Conservation (phyloP, 2,329 filamentous ascomycete species). For the Onygenales sp. region DNA sequence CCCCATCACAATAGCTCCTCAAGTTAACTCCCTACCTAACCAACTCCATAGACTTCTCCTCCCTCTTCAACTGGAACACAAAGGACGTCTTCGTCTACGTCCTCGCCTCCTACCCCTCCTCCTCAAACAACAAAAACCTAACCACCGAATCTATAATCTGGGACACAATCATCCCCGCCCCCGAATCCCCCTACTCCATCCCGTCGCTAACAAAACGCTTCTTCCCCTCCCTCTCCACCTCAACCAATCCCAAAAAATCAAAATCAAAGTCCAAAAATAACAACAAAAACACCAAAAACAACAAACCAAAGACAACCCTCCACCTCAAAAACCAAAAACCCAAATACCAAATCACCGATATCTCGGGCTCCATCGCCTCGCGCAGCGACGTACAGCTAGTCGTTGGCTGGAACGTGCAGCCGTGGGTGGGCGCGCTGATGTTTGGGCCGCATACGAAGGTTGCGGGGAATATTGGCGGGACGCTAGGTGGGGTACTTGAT, state of each 20-base stretch:
- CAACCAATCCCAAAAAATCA: conserved; percentile 4
- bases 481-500: conserved; percentile 15
- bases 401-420: conserved; percentile 93
- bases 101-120: conserved; percentile 58
- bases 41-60: conserved; percentile 57
- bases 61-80: conserved; percentile 98
- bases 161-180: conserved; percentile 73
- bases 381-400: conserved; percentile 65
- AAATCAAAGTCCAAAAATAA: conserved; percentile 12
- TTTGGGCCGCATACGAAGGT: conserved; percentile 55
- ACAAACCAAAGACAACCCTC: not conserved
- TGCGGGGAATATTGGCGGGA: conserved; percentile 11
- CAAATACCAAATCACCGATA: conserved; percentile 96
- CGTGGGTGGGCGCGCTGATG: conserved; percentile 81
- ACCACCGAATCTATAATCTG: conserved; percentile 26
- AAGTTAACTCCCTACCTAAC: not conserved
- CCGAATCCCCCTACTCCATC: conserved; percentile 33
- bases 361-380: conserved; percentile 66
- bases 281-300: conserved; percentile 10
- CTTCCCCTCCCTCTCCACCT: conserved; percentile 23
- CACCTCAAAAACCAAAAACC: conserved; percentile 59
- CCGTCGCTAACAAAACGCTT: conserved; percentile 27
- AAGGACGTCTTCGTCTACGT: conserved; percentile 98
- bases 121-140: conserved; percentile 30
- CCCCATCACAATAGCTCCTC: not conserved